Base-by-base conservation (phyloP, 768 basidiomycete species). In the Naematelia aurantialba region DNA sequence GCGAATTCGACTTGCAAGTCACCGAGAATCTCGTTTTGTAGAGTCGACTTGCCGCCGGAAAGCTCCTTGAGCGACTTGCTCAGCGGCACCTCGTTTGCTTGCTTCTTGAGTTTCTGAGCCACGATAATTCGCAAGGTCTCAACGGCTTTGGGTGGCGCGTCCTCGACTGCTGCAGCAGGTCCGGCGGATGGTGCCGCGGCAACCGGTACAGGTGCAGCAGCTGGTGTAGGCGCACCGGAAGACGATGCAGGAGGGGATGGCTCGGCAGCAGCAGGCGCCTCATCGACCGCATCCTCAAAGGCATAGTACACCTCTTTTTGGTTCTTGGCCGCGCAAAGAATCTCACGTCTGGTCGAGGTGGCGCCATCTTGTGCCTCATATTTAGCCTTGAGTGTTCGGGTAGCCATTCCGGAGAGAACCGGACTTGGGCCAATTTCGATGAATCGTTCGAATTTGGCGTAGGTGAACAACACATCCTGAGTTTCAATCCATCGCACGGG, bases 401-500 rank as follows among this genome's bases (percentile, higher is more conserved):
- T 52, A 21, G 70, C 69, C 71, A 75, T 73, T 52, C 66, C 94
- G 10, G 90, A 91, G 55, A 99, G 83, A 10, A 92, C 97, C 1
- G 96, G 96, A 3, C 91, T 91, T 42, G 96, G 96, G 29, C 96
- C 96, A 53, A 99, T 81, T 76, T 99, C 96, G 69, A 99, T 87
- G 69, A 98, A 82, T 14, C 96, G 86, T 78, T 97, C 94, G 70
- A 96, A 96, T 46, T 82, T 81, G 81, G 85, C 96, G 8, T 85
- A 78, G 10, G 82, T 83, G 81, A 99, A 99, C 57, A 99, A 83
- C 24, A 89, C 83, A 71, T 99, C 96, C 75, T 99, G 96, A 0
- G 94, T 99, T 80, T 98, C 89, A 69, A 99, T 99, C 96, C 96
- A 99, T 51, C 93, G 88, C 19, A 99, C 94, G 5, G 96, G 93